phyloP scores from a whole-genome alignment of 139 green algal genomes.

The Closterium sp. region DNA sequence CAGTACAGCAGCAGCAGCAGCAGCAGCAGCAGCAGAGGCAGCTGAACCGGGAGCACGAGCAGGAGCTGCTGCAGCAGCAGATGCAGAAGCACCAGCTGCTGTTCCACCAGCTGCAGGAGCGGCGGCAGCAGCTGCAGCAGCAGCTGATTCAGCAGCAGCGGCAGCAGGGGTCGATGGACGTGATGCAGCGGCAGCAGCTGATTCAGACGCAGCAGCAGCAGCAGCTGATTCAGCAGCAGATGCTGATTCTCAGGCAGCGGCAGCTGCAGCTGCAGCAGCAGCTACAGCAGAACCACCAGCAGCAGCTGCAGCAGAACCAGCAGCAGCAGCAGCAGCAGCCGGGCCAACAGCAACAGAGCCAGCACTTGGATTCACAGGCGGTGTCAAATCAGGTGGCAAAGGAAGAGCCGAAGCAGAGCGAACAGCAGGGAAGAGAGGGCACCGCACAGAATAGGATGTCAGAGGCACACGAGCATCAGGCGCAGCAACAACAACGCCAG shows the following conservation, averaged over 20 bases:
- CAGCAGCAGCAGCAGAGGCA: not conserved
- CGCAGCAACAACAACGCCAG: conserved; percentile 12
- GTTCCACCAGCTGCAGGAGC: not conserved
- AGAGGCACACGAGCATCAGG: not conserved
- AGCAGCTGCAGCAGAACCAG: conserved; percentile 1
- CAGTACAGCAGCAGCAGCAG: conserved; percentile 10
- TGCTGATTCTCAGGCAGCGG: not conserved
- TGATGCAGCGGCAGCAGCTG: conserved; percentile 1
- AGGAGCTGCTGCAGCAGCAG: conserved; percentile 2
- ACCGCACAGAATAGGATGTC: not conserved
- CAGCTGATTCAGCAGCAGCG: conserved; percentile 10
- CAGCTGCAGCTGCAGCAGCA: conserved; percentile 7
- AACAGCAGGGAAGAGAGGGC: not conserved
- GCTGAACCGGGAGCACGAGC: not conserved
- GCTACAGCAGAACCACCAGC: conserved; percentile 6
- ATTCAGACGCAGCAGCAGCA: not conserved
- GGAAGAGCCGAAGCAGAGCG: not conserved
- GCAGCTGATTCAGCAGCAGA: not conserved
- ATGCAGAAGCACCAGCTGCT: not conserved
- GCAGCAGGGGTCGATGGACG: conserved; percentile 11
- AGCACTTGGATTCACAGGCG: not conserved
- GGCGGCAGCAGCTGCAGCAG: conserved; percentile 3
- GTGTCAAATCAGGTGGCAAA: not conserved
- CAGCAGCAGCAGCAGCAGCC: conserved; percentile 29
- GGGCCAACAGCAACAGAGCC: not conserved